Percentiles rank a stretch among this genome's conserved stretches.
phyloP scores from a whole-genome alignment of 2,329 filamentous ascomycete genomes.

The Orbilia blumenaviensis region DNA sequence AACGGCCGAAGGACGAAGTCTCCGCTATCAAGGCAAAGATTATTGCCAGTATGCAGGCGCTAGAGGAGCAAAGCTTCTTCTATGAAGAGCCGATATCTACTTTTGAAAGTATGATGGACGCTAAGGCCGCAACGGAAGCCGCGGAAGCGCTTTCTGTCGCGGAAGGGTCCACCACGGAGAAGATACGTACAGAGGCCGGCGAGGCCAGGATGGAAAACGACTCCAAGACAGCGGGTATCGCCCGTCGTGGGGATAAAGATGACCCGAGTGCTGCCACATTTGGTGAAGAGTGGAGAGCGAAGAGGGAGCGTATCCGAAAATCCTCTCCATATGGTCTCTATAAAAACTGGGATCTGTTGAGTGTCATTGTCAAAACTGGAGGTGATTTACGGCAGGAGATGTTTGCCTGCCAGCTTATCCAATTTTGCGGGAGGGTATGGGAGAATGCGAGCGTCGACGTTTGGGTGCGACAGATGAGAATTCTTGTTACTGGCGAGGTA shows the following conservation, averaged over 20 bases:
- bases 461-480: slow-evolving; percentile 90
- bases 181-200: slow-evolving; percentile 75
- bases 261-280: slow-evolving; percentile 87
- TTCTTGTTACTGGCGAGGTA: slow-evolving; percentile 79
- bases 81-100: slow-evolving; percentile 72
- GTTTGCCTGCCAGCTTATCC: slow-evolving; percentile 85
- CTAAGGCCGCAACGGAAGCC: slow-evolving; percentile 68
- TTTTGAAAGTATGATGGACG: slow-evolving; percentile 83
- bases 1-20: slow-evolving; percentile 80
- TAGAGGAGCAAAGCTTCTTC: slow-evolving; percentile 86
- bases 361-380: slow-evolving; percentile 87
- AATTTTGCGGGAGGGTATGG: slow-evolving; percentile 84
- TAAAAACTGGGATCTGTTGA: slow-evolving; percentile 88
- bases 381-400: slow-evolving; percentile 84
- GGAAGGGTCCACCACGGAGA: slow-evolving; percentile 58
- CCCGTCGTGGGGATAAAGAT: slow-evolving; percentile 81
- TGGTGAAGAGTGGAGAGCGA: slow-evolving; percentile 84
- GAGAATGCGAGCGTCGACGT: slow-evolving; percentile 76
- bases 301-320: slow-evolving; percentile 83
- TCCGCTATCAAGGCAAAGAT: slow-evolving; percentile 85
- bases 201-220: slow-evolving; percentile 89
- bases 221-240: slow-evolving; percentile 83
- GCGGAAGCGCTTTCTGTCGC: slow-evolving; percentile 66
- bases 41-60: slow-evolving; percentile 86
- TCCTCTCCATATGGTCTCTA: slow-evolving; percentile 87